Evolutionary conservation across 176 grass and related monocot species (phyloP).

Genomic region (Oryza meridionalis): DNA sequence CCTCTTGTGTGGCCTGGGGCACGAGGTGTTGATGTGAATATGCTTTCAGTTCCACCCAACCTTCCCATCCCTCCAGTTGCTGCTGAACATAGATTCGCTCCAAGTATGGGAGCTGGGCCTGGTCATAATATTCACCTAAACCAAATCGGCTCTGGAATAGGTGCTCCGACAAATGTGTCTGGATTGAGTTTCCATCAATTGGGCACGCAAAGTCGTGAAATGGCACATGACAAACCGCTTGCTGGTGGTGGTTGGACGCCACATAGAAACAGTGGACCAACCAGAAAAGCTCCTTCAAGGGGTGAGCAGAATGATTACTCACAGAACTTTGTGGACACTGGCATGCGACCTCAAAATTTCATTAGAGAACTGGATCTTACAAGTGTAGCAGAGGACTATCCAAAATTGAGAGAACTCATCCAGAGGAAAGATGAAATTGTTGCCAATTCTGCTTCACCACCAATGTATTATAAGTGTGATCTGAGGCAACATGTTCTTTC

Average conservation of each 20-base stretch:
- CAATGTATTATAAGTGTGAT: slow-evolving; percentile 92
- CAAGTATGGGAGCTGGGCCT: slow-evolving; percentile 68
- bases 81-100: slow-evolving; percentile 62
- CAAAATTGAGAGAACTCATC: slow-evolving; percentile 95
- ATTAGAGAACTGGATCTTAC: slow-evolving; percentile 96
- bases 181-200: slow-evolving; percentile 62
- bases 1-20: slow-evolving; percentile 79
- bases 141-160: slow-evolving; percentile 60
- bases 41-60: slow-evolving; percentile 82
- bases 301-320: slow-evolving; percentile 99
- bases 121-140: slow-evolving; percentile 81
- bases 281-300: slow-evolving; percentile 96
- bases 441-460: slow-evolving; percentile 71
- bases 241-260: slow-evolving; percentile 75
- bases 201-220: slow-evolving; percentile 61
- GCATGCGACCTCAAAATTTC: slow-evolving; percentile 96
- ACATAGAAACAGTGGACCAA: slow-evolving; percentile 69
- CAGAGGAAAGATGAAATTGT: slow-evolving; percentile 99
- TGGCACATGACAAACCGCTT: slow-evolving; percentile 69
- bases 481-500: slow-evolving; percentile 75
- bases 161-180: slow-evolving; percentile 53
- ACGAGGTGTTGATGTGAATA: slow-evolving; percentile 85
- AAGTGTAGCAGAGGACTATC: slow-evolving; percentile 93
- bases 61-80: slow-evolving; percentile 64
- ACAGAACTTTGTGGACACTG: slow-evolving; percentile 96